Conservation (phyloP, 192 early-diverging fungal genomes). For the Coemansia umbellata region DNA sequence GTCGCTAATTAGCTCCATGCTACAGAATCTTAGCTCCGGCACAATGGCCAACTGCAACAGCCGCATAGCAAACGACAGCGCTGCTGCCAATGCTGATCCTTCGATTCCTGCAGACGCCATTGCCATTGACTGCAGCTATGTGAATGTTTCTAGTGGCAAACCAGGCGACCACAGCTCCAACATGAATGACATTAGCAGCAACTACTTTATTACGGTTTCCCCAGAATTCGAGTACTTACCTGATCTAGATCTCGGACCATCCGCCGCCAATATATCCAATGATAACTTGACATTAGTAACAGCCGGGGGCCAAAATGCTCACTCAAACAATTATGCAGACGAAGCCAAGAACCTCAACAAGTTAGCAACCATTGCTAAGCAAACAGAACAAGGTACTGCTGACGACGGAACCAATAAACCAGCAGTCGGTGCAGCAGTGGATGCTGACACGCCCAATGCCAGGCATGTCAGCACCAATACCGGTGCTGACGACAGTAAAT, state of each 20-base stretch:
- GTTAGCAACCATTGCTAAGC: no score
- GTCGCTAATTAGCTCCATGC: constrained; percentile 26
- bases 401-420: not conserved
- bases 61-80: constrained; percentile 7
- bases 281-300: no score
- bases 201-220: constrained; percentile 13
- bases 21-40: constrained; percentile 10
- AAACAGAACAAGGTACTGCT: no score
- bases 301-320: no score
- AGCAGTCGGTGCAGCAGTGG: no score
- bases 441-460: no score
- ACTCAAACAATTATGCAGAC: no score
- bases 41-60: not conserved
- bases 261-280: not conserved
- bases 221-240: constrained; percentile 18
- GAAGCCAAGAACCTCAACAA: no score
- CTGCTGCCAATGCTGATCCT: not conserved
- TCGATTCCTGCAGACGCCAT: constrained; percentile 20
- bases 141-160: not conserved
- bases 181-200: not conserved
- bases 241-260: constrained; percentile 2
- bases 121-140: constrained; percentile 16
- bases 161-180: not conserved
- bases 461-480: not conserved
- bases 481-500: not conserved